Evolutionary conservation across 805 yeast species (phyloP).

Genomic region (Candida germanica): DNA sequence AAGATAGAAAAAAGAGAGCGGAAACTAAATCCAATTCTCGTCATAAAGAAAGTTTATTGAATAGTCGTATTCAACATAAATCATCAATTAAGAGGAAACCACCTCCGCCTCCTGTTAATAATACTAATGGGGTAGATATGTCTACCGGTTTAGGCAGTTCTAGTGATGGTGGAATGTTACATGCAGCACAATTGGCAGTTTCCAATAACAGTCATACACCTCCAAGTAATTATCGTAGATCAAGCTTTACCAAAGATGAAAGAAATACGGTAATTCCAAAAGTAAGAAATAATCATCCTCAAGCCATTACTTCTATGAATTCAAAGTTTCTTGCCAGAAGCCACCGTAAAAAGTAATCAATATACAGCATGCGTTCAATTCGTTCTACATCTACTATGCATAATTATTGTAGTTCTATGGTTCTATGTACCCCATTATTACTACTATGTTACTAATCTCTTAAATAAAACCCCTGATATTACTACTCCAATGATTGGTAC

Average conservation of each 20-base stretch:
- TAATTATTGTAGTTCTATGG: too few species aligned
- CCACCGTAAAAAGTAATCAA: slow-evolving; percentile 39
- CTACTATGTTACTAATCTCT: too few species aligned
- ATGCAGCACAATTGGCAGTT: slow-evolving; percentile 45
- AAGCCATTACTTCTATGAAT: slow-evolving; percentile 50
- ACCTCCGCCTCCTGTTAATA: slow-evolving; percentile 26
- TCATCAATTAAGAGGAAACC: slow-evolving; percentile 25
- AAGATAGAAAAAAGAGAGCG: not conserved
- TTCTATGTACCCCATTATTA: too few species aligned
- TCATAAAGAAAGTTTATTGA: slow-evolving; percentile 14
- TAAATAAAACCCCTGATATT: too few species aligned
- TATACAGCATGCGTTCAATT: not conserved
- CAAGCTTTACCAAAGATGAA: slow-evolving; percentile 37
- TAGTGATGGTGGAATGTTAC: slow-evolving; percentile 26
- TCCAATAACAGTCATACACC: slow-evolving; percentile 25
- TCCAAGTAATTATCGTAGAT: slow-evolving; percentile 24
- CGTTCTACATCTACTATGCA: slow-evolving; percentile 1
- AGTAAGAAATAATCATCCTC: slow-evolving; percentile 3
- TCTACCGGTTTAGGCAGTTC: slow-evolving; percentile 26
- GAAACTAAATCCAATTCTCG: not conserved
- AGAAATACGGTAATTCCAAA: not conserved
- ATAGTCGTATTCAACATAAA: slow-evolving; percentile 15
- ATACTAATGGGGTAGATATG: slow-evolving; percentile 21
- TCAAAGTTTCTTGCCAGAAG: slow-evolving; percentile 62
- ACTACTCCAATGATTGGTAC: too few species aligned